Evolutionary conservation across 345 rosid genomes (phyloP).

Genomic region (Eucalyptus erythrocorys): DNA sequence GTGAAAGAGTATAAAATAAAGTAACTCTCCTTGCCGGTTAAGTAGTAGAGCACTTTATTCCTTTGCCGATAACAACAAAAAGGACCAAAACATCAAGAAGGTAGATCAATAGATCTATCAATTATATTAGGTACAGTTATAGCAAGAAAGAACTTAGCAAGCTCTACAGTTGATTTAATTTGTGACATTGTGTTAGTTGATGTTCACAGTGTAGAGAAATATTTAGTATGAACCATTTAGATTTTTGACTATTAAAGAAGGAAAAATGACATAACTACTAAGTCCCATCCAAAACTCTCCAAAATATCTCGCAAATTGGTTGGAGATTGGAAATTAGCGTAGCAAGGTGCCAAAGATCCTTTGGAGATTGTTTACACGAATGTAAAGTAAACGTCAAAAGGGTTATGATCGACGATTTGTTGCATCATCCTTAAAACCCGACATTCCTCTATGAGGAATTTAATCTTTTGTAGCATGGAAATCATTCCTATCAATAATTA

Average conservation of each 20-base stretch:
- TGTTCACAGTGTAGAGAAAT: too few relatives aligned
- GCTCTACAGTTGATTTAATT: too few relatives aligned
- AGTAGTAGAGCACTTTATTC: neutral
- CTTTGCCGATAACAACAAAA: neutral
- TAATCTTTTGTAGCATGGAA: too few relatives aligned
- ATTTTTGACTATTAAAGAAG: too few relatives aligned
- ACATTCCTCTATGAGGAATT: too few relatives aligned
- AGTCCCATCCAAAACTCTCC: neutral
- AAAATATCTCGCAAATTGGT: neutral
- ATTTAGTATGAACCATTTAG: neutral
- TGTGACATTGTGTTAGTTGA: too few relatives aligned
- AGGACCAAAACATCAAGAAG: neutral
- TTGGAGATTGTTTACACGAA: neutral
- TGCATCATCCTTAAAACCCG: too few relatives aligned
- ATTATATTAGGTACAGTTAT: fast-evolving
- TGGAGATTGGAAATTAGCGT: neutral
- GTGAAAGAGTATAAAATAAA: neutral
- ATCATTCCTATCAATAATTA: too few relatives aligned
- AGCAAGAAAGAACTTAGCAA: too few relatives aligned
- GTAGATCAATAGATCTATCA: neutral
- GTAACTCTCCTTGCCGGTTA: neutral
- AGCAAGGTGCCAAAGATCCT: neutral
- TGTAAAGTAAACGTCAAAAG: too few relatives aligned
- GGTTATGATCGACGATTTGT: too few relatives aligned
- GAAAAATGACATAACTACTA: too few relatives aligned